A percentile compares a stretch with the other conserved stretches of the same genome.
Evolutionary conservation across 2,329 filamentous ascomycete genomes (phyloP).

Genomic region (Mycosphaerelloides madeirae): DNA sequence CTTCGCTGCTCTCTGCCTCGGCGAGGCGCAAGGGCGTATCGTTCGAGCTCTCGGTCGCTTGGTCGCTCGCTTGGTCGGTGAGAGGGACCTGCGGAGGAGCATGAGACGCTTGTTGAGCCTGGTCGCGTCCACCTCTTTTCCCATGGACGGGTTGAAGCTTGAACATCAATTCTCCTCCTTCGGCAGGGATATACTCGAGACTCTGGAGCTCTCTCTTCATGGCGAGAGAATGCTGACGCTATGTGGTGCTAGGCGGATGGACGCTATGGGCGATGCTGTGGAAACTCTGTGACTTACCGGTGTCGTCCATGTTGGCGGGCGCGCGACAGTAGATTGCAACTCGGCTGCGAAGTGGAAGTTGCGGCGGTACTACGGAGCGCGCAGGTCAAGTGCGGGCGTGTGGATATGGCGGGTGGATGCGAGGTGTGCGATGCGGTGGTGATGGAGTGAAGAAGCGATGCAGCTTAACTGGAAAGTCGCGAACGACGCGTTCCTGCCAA

Average conservation of each 20-base stretch:
- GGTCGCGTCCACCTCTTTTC: no score
- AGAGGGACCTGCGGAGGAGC: no score
- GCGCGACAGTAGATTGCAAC: not conserved
- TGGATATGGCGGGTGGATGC: not conserved
- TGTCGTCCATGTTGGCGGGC: constrained; percentile 17
- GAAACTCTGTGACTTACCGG: constrained; percentile 13
- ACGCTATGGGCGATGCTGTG: constrained; percentile 1
- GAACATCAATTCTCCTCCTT: no score
- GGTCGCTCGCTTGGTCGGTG: no score
- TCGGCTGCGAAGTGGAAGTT: not conserved
- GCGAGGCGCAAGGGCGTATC: no score
- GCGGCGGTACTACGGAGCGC: not conserved
- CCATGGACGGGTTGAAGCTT: no score
- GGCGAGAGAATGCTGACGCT: no score
- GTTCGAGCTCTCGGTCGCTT: no score
- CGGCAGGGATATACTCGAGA: no score
- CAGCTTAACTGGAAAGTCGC: not conserved
- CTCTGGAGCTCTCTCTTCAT: no score
- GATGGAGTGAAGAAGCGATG: not conserved
- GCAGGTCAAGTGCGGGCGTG: not conserved
- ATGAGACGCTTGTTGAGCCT: no score
- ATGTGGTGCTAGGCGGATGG: constrained; percentile 3
- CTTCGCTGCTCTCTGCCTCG: no score
- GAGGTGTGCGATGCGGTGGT: not conserved
- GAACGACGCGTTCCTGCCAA: not conserved